Evolutionary conservation across 306 rosid species (phyloP).

Genomic region (Leucaena leucocephala): DNA sequence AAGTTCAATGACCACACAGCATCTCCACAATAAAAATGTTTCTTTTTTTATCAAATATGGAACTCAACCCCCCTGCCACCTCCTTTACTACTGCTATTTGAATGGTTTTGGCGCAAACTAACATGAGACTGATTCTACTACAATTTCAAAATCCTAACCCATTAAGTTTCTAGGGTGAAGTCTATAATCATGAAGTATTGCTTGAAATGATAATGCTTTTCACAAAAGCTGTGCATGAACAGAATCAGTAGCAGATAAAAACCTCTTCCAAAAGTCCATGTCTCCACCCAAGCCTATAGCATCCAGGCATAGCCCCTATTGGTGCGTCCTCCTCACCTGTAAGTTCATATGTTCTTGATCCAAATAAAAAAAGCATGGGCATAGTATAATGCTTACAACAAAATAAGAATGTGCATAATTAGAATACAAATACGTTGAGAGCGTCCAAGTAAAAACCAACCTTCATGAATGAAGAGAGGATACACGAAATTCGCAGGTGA

Average conservation of each 20-base stretch:
- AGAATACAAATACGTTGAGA: background rate
- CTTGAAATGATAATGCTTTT: conserved; percentile 11
- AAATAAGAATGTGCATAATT: conserved; percentile 20
- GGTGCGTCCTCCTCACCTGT: conserved; percentile 93
- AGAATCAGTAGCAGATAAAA: conserved; percentile 30
- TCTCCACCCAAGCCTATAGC: conserved; percentile 98
- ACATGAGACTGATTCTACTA: conserved; percentile 11
- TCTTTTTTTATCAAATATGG: conserved; percentile 1
- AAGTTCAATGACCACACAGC: background rate
- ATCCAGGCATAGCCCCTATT: conserved; percentile 99
- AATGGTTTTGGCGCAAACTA: conserved; percentile 14
- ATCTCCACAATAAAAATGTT: conserved; percentile 23
- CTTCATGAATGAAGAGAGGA: conserved; percentile 98
- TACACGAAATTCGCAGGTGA: conserved; percentile 91
- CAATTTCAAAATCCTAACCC: conserved; percentile 1
- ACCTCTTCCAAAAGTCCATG: conserved; percentile 96
- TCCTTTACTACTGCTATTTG: background rate
- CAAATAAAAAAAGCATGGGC: conserved; percentile 22
- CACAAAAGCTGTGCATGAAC: background rate
- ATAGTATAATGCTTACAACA: background rate
- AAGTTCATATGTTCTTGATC: conserved; percentile 35
- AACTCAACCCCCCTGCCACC: background rate
- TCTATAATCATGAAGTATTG: background rate
- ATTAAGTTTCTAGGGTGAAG: background rate
- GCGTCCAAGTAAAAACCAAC: conserved; percentile 38